phyloP scores from a whole-genome alignment of 257 asterid genomes.

The Phtheirospermum japonicum region DNA sequence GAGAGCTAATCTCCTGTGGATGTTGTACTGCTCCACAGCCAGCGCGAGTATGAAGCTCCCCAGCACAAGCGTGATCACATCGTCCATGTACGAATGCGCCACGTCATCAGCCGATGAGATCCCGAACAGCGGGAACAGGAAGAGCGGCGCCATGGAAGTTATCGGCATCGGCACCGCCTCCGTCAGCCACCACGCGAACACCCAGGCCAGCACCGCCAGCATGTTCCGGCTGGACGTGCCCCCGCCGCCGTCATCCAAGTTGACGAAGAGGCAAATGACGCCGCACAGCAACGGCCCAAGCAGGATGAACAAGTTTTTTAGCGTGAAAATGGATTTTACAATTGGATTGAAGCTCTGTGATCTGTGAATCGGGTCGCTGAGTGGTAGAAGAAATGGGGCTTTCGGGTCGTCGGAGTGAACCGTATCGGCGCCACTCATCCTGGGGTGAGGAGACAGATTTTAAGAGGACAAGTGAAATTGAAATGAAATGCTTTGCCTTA shows the following conservation, averaged over 20 bases:
- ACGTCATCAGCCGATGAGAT: slow-evolving; percentile 78
- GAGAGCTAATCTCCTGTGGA: slow-evolving; percentile 86
- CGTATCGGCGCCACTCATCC: slow-evolving; percentile 34
- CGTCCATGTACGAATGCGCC: slow-evolving; percentile 79
- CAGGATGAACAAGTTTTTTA: slow-evolving; percentile 50
- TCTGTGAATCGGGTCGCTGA: slow-evolving; percentile 36
- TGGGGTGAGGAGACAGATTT: not conserved
- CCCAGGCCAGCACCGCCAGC: slow-evolving; percentile 83
- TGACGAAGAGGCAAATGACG: slow-evolving; percentile 44
- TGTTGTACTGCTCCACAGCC: slow-evolving; percentile 93
- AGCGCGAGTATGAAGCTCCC: slow-evolving; percentile 95
- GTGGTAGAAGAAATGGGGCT: slow-evolving; percentile 75
- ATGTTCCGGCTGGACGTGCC: slow-evolving; percentile 52
- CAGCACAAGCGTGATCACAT: slow-evolving; percentile 76
- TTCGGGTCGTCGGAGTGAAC: slow-evolving; percentile 38
- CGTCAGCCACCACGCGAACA: slow-evolving; percentile 89
- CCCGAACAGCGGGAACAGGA: slow-evolving; percentile 87
- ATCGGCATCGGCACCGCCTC: slow-evolving; percentile 97
- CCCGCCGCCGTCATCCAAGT: slow-evolving; percentile 33
- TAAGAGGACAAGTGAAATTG: not conserved
- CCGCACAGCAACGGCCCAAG: slow-evolving; percentile 70
- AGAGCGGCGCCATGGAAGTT: slow-evolving; percentile 88
- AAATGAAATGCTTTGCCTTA: not conserved
- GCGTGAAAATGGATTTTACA: slow-evolving; percentile 40
- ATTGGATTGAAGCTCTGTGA: slow-evolving; percentile 35